phyloP scores from a whole-genome alignment of 768 basidiomycete genomes.

The Suillus luteus region DNA sequence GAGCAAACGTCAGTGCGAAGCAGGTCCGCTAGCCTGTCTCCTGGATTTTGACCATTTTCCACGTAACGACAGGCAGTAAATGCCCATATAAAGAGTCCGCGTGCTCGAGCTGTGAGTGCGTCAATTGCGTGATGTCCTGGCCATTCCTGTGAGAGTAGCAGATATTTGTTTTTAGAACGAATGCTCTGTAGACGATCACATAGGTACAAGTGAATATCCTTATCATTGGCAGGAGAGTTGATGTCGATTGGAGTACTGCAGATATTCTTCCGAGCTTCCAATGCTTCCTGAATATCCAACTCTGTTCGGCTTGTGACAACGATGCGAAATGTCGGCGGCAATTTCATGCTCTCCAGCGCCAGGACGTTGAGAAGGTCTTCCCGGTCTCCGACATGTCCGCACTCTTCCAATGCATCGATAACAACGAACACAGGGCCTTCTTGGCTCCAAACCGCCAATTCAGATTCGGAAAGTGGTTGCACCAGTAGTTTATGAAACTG shows the following conservation, averaged over 20 bases:
- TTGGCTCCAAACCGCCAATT: constrained; percentile 17
- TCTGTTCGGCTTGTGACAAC: constrained; percentile 37
- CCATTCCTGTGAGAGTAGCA: constrained; percentile 32
- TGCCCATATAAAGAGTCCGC: constrained; percentile 37
- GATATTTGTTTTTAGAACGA: constrained; percentile 28
- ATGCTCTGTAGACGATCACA: constrained; percentile 29
- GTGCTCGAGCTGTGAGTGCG: constrained; percentile 30
- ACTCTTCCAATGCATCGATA: constrained; percentile 41
- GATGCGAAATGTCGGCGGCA: constrained; percentile 31
- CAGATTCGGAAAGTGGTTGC: constrained; percentile 29
- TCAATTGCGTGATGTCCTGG: constrained; percentile 24
- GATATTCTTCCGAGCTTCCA: constrained; percentile 19
- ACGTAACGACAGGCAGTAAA: constrained; percentile 35
- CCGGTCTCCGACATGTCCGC: constrained; percentile 24
- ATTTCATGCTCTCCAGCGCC: constrained; percentile 22
- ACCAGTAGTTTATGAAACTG: constrained; percentile 38
- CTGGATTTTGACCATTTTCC: constrained; percentile 33
- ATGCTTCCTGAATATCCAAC: constrained; percentile 25
- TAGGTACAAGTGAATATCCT: constrained; percentile 30
- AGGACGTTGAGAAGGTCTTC: constrained; percentile 33
- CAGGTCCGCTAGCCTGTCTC: constrained; percentile 31
- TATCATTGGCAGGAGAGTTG: constrained; percentile 25
- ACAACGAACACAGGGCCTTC: constrained; percentile 34
- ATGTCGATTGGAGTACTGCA: constrained; percentile 28
- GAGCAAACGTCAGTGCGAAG: constrained; percentile 22